A percentile compares a stretch with the other conserved stretches of the same genome.
Conservation (phyloP, 2,329 filamentous ascomycete genomes). For the Diplocarpon mali region DNA sequence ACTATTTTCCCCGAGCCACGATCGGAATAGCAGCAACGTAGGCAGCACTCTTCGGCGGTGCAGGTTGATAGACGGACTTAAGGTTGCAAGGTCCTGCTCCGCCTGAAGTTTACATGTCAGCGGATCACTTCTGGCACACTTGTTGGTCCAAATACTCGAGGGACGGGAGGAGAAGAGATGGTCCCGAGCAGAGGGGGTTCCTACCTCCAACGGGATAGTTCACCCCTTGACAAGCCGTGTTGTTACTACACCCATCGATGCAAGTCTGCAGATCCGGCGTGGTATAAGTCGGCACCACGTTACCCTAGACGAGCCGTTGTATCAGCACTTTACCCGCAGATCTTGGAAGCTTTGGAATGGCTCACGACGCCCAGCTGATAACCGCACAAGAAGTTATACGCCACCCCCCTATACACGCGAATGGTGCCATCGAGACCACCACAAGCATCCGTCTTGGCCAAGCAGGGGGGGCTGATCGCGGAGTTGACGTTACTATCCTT, state of each 20-base stretch:
- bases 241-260: background rate
- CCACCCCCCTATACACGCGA: background rate
- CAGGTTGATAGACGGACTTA: background rate
- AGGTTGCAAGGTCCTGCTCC: background rate
- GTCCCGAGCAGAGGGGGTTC: background rate
- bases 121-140: background rate
- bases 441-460: background rate
- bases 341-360: background rate
- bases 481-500: background rate
- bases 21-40: background rate
- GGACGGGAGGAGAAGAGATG: background rate
- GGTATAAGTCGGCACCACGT: background rate
- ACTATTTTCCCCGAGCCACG: background rate
- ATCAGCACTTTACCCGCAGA: background rate
- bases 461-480: background rate
- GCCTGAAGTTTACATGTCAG: background rate
- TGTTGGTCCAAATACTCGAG: background rate
- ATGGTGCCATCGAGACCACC: background rate
- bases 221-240: background rate
- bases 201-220: conserved; percentile 1
- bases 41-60: background rate
- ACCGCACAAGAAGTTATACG: background rate
- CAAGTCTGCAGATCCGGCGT: conserved; percentile 1
- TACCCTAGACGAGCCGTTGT: background rate
- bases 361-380: background rate